Percentiles rank a stretch among this genome's conserved stretches.
These are phyloP conservation scores for Talaromyces stipitatus DNA, from an alignment of 495 filamentous ascomycete genomes.

Conservation along the genomic window DNA sequence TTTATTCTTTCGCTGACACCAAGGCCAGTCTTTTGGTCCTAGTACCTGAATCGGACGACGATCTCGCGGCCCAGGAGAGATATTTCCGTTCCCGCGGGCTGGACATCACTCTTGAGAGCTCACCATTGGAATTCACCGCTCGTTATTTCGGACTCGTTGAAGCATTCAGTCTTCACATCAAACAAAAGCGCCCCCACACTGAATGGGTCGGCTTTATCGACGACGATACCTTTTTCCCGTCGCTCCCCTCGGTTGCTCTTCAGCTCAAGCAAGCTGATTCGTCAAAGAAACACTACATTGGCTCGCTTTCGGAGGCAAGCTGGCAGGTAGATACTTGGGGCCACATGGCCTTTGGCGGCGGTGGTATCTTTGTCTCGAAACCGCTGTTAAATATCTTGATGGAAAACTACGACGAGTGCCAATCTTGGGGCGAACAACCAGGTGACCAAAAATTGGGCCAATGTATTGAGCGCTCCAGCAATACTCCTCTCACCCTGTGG, in stretches of 20 bases:
- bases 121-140: conserved; percentile 48
- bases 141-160: conserved; percentile 58
- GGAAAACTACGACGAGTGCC: conserved; percentile 46
- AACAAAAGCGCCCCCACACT: conserved; percentile 41
- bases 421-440: conserved; percentile 38
- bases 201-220: conserved; percentile 60
- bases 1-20: conserved; percentile 43
- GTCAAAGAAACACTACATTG: conserved; percentile 48
- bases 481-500: conserved; percentile 48
- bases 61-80: conserved; percentile 35
- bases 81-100: conserved; percentile 44
- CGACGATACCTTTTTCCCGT: conserved; percentile 69
- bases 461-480: conserved; percentile 51
- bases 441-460: conserved; percentile 57
- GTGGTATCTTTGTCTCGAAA: conserved; percentile 57
- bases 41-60: conserved; percentile 38
- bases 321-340: conserved; percentile 52
- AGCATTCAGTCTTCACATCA: conserved; percentile 44
- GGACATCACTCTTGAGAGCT: conserved; percentile 46
- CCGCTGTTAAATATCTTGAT: conserved; percentile 49
- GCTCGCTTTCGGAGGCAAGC: conserved; percentile 56
- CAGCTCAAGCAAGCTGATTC: conserved; percentile 50
- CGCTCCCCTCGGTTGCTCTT: conserved; percentile 43
- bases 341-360: conserved; percentile 61
- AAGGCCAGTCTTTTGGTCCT: conserved; percentile 42